Conservation (phyloP, 805 yeast genomes). For the Kazachstania psychrophila region DNA sequence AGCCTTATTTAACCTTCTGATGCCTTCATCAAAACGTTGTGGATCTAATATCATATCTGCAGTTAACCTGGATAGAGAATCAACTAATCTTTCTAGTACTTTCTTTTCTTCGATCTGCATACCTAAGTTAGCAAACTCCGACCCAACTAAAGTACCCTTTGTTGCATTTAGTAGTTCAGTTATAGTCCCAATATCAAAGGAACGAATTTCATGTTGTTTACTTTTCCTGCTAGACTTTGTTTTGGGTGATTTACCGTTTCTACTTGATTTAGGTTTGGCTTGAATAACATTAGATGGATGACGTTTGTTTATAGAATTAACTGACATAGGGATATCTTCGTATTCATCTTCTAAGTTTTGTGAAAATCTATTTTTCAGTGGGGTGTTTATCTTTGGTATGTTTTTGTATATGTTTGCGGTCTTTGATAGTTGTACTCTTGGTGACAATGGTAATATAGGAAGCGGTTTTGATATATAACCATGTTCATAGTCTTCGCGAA, state of each 20-base stretch:
- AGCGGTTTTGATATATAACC: conserved; percentile 18
- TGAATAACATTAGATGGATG: neutral
- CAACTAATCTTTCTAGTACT: conserved; percentile 74
- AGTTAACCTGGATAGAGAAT: conserved; percentile 72
- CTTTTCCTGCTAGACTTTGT: neutral
- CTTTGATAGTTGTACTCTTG: too few relatives aligned
- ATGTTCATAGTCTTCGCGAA: too few relatives aligned
- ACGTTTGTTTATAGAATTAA: too few relatives aligned
- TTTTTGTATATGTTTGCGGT: too few relatives aligned
- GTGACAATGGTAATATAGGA: conserved; percentile 12
- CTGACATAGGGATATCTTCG: conserved; percentile 1
- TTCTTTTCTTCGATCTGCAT: conserved; percentile 68
- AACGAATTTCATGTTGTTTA: neutral
- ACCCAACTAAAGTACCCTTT: conserved; percentile 34
- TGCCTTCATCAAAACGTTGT: conserved; percentile 67
- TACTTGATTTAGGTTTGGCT: neutral
- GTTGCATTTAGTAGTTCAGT: conserved; percentile 32
- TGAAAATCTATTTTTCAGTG: too few relatives aligned
- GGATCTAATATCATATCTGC: conserved; percentile 86
- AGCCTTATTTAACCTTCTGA: conserved; percentile 71
- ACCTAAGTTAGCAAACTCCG: conserved; percentile 64
- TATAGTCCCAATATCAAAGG: conserved; percentile 27
- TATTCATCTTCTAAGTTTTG: neutral
- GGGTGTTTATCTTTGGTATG: too few relatives aligned
- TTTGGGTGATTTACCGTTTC: neutral